Conservation (phyloP, 805 yeast genomes). For the Metschnikowia gruessii region DNA sequence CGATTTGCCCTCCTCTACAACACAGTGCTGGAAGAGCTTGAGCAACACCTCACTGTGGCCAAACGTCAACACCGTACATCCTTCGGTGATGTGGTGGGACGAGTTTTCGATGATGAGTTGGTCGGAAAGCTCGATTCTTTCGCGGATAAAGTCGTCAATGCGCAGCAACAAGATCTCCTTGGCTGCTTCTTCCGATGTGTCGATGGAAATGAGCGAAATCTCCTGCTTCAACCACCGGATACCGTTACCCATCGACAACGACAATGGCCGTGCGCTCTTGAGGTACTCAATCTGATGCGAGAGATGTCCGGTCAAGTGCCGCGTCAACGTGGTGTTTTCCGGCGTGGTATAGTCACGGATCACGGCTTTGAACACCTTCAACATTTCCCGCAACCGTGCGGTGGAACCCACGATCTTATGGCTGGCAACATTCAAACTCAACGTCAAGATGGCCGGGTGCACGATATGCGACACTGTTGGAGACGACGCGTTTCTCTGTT, state of each 20-base stretch:
- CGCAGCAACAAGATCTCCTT: conserved; percentile 58
- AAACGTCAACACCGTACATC: conserved; percentile 78
- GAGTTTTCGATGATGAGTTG: conserved; percentile 80
- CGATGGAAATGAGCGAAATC: conserved; percentile 78
- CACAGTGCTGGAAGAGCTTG: conserved; percentile 68
- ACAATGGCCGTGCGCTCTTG: conserved; percentile 85
- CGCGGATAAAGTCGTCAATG: conserved; percentile 79
- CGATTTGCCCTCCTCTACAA: conserved; percentile 52
- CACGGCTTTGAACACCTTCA: conserved; percentile 77
- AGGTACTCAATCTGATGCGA: conserved; percentile 91
- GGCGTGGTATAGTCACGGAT: conserved; percentile 84
- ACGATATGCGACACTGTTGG: conserved; percentile 63
- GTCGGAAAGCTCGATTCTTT: conserved; percentile 80
- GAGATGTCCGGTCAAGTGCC: conserved; percentile 84
- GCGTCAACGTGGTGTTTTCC: conserved; percentile 73
- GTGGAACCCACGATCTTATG: conserved; percentile 89
- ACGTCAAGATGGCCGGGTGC: conserved; percentile 79
- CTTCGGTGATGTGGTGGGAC: conserved; percentile 67
- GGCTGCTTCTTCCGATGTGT: conserved; percentile 63
- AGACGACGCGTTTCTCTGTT: conserved; percentile 60
- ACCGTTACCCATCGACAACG: conserved; percentile 96
- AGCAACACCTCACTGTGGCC: conserved; percentile 85
- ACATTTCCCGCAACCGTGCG: conserved; percentile 79
- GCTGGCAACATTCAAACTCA: conserved; percentile 77
- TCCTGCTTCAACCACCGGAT: conserved; percentile 96